Conservation (phyloP, 73 alveolate species). For the Stentor coeruleus region DNA sequence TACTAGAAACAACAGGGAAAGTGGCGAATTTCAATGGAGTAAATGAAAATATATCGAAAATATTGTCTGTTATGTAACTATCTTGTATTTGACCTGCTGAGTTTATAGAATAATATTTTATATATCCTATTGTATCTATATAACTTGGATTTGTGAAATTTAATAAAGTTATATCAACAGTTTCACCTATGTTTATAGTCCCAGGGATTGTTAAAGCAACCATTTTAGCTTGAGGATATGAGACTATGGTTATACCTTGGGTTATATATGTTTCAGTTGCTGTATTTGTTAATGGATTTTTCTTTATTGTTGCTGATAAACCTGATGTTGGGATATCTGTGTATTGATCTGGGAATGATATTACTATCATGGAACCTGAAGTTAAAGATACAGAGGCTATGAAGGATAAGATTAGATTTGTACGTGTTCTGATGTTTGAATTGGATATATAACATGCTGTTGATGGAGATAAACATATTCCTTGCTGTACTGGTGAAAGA, state of each 20-base stretch:
- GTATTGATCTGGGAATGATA: conserved; percentile 3
- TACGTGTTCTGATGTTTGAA: background rate
- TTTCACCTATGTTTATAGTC: background rate
- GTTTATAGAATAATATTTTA: background rate
- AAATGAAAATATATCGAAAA: background rate
- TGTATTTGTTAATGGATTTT: background rate
- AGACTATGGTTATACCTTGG: background rate
- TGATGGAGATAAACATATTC: background rate
- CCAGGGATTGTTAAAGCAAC: conserved; percentile 19
- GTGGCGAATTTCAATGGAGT: background rate
- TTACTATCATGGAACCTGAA: conserved; percentile 15
- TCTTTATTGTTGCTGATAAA: background rate
- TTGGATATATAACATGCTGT: background rate
- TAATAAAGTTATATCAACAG: background rate
- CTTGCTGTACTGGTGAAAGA: too few relatives aligned
- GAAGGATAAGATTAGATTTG: background rate
- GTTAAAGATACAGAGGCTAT: background rate
- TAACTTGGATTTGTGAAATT: background rate
- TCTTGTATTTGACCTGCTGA: background rate
- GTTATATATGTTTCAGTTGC: conserved; percentile 1
- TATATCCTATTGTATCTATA: background rate
- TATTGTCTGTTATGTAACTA: background rate
- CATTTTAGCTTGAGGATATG: conserved; percentile 23
- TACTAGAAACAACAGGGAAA: background rate
- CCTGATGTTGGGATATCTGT: background rate